Percentiles rank a stretch among this genome's conserved stretches.
phyloP scores from a whole-genome alignment of 345 rosid species.

The Rhodamnia argentea region DNA sequence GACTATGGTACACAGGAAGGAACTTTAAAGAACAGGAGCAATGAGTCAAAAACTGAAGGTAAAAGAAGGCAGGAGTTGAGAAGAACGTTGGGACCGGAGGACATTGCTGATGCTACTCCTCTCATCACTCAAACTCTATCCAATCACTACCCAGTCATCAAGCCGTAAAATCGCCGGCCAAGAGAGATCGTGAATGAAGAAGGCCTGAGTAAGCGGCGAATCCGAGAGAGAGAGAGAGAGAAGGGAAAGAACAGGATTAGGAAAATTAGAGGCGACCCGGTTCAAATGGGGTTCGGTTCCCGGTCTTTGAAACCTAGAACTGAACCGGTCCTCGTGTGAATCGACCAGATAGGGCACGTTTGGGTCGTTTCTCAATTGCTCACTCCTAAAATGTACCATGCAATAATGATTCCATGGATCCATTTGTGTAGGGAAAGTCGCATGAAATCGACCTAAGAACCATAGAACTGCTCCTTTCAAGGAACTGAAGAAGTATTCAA shows the following conservation, averaged over 20 bases:
- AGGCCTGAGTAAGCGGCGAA: no score
- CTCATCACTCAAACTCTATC: neutral
- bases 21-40: neutral
- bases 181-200: neutral
- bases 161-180: rapidly evolving
- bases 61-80: neutral
- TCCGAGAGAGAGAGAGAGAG: no score
- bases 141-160: neutral
- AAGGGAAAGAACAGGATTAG: no score
- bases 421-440: no score
- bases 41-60: neutral
- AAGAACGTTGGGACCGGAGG: neutral
- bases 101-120: neutral
- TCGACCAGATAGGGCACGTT: rapidly evolving
- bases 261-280: no score
- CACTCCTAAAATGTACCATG: no score
- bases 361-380: neutral
- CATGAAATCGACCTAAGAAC: no score
- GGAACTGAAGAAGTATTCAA: no score
- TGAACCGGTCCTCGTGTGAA: neutral
- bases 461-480: no score
- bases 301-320: rapidly evolving
- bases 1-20: neutral
- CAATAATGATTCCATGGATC: no score
- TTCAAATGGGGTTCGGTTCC: rapidly evolving